Conservation (phyloP, 2,329 filamentous ascomycete genomes). For the Cytospora chrysosperma region DNA sequence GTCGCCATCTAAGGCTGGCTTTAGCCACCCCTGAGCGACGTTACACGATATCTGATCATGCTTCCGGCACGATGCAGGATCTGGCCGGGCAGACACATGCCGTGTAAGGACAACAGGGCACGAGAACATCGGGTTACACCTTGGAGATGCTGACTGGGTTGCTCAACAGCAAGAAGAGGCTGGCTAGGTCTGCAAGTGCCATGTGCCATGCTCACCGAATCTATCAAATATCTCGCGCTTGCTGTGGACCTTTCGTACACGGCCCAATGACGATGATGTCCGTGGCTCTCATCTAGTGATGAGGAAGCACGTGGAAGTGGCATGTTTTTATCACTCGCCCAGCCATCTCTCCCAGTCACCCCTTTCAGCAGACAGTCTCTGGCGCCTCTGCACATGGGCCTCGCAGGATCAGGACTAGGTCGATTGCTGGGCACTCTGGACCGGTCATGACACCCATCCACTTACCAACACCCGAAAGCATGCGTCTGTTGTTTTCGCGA, state of each 20-base stretch:
- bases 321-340: not conserved
- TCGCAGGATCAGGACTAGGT: not conserved
- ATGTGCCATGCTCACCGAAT: not conserved
- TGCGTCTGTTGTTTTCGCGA: not conserved
- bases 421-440: not conserved
- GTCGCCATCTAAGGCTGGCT: not conserved
- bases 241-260: not conserved
- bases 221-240: not conserved
- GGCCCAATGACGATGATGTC: not conserved
- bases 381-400: not conserved
- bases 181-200: not conserved
- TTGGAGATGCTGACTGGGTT: not conserved
- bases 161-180: not conserved
- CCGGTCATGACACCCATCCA: not conserved
- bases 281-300: not conserved
- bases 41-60: not conserved
- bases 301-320: not conserved
- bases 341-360: not conserved
- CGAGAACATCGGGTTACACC: not conserved
- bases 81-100: not conserved
- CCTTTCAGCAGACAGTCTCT: not conserved
- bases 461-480: no score
- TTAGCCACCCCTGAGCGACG: not conserved
- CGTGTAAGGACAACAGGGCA: not conserved
- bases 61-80: conserved; percentile 11